These are phyloP conservation scores for Penicillium sp. DNA, from an alignment of 2,329 filamentous ascomycete species.

Conservation along the genomic window DNA sequence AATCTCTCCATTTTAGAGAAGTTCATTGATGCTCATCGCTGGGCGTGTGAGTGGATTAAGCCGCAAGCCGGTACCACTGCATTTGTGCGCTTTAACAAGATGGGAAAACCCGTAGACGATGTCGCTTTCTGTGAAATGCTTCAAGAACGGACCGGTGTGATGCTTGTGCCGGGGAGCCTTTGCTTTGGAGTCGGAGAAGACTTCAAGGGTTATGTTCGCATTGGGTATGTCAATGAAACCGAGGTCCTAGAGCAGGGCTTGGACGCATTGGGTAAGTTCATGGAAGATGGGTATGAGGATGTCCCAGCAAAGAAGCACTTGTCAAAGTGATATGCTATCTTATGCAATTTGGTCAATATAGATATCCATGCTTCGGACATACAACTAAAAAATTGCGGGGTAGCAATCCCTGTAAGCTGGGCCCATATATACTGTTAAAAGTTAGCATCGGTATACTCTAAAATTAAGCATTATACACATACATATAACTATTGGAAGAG, in stretches of 20 bases:
- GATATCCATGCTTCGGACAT: not conserved
- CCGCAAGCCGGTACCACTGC: constrained; percentile 78
- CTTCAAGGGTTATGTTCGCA: constrained; percentile 72
- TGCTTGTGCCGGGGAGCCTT: constrained; percentile 70
- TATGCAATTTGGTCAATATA: not conserved
- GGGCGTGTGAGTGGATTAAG: constrained; percentile 67
- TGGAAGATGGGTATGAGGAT: constrained; percentile 57
- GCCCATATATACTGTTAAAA: not conserved
- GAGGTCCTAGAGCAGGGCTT: constrained; percentile 67
- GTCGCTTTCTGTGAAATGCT: constrained; percentile 69
- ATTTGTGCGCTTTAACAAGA: constrained; percentile 67
- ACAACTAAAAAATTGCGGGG: not conserved
- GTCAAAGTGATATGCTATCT: constrained; percentile 4
- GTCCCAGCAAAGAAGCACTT: constrained; percentile 38
- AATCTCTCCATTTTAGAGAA: constrained; percentile 67
- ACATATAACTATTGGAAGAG: too few species aligned
- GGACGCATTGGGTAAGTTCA: constrained; percentile 54
- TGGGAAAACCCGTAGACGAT: constrained; percentile 66
- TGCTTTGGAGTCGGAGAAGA: constrained; percentile 69
- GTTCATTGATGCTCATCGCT: constrained; percentile 65
- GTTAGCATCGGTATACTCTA: not conserved
- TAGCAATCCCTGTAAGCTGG: not conserved
- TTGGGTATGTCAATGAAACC: constrained; percentile 74
- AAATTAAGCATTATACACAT: not conserved
- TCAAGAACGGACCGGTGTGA: constrained; percentile 66